phyloP scores from a whole-genome alignment of 257 asterid genomes.

The Ballota nigra region DNA sequence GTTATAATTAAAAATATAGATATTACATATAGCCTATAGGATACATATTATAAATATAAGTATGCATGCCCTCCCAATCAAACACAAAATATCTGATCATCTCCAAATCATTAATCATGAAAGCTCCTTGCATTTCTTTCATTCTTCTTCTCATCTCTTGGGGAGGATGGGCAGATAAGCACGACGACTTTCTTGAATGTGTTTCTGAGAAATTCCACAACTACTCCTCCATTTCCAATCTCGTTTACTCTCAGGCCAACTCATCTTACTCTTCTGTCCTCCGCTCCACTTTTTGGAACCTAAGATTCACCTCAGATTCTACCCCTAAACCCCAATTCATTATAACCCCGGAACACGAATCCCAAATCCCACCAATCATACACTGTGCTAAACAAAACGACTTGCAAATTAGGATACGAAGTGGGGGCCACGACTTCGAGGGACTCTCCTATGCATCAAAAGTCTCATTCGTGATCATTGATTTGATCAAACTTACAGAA shows the following conservation, averaged over 20 bases:
- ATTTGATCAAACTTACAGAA: not conserved
- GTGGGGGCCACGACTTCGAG: not conserved
- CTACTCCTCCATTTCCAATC: not conserved
- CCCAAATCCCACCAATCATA: not conserved
- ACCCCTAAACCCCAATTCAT: conserved; percentile 5
- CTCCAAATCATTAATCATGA: not conserved
- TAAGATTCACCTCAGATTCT: not conserved
- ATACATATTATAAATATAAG: too few species aligned
- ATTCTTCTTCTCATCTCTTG: not conserved
- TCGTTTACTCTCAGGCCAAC: not conserved
- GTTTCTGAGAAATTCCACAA: not conserved
- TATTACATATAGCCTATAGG: too few species aligned
- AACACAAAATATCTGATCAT: not conserved
- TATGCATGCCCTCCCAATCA: not conserved
- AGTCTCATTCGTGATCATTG: not conserved
- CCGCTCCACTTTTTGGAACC: not conserved
- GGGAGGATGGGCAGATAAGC: not conserved
- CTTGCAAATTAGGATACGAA: conserved; percentile 1
- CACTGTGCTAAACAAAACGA: not conserved
- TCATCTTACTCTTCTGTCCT: not conserved
- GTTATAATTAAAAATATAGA: too few species aligned
- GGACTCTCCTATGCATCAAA: not conserved
- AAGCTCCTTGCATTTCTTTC: not conserved
- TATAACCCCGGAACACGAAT: not conserved
- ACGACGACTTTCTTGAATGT: not conserved